Evolutionary conservation across 495 filamentous ascomycete genomes (phyloP), one percentile per base, ranked within the genome.

Genomic region (Astrothelium macrocarpum): DNA sequence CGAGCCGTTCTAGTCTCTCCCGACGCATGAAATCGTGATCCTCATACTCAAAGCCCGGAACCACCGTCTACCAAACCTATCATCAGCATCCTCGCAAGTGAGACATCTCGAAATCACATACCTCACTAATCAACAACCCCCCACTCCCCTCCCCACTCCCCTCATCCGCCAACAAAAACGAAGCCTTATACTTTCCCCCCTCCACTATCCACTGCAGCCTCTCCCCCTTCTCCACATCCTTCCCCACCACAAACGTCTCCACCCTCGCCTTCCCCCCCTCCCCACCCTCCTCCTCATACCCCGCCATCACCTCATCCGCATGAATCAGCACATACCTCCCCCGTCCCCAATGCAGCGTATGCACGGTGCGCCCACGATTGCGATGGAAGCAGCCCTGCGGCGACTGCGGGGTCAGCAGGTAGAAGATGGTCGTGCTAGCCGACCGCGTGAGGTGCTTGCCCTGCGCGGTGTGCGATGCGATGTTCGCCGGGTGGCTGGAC

Each of bases 171-270:
- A 84, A 67, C 56, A 87, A 66, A 72, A 82, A 85, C 43, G 76
- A 85, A 11, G 79, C 80, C 68, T 87, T 88, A 70, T 78, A 88
- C 66, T 81, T 81, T 18, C 83, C 84, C 1, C 85, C 84, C 58
- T 87, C 82, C 25, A 90, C 85, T 66, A 88, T 77, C 85, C 86
- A 88, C 73, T 87, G 85, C 70, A 84, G 46, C 72, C 68, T 79
- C 76, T 88, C 85, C 5, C 83, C 86, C 20, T 69, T 71, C 9
- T 66, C 75, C 3, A 85, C 73, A 66, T 85, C 71, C 7, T 75
- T 76, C 0, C 85, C 87, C 2, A 88, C 86, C 0, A 84, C 70
- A 66, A 86, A 89, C 1, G 75, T 82, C 73, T 88, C 85, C 31
- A 87, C 73, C 16, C 78, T 68, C 62, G 76, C 77, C 61, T 75